A percentile compares a stretch with the other conserved stretches of the same genome.
Conservation (phyloP, 2,329 filamentous ascomycete species). For the Elsinoe necatrix region DNA sequence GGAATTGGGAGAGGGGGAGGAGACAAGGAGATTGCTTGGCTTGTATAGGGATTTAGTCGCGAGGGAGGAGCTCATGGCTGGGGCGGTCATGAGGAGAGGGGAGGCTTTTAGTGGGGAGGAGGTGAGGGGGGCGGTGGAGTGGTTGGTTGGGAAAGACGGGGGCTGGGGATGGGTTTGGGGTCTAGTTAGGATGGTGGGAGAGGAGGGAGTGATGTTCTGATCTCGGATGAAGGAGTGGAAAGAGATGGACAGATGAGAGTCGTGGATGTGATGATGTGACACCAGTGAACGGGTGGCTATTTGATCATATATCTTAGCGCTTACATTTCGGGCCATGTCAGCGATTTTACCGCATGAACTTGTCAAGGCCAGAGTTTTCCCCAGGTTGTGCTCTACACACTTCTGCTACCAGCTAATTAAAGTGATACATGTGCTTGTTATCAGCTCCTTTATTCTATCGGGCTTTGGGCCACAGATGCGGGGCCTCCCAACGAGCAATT, state of each 20-base stretch:
- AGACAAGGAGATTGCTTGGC: neutral
- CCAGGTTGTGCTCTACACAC: no score
- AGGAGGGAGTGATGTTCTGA: constrained; percentile 43
- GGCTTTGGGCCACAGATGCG: neutral
- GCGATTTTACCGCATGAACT: neutral
- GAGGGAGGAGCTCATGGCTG: constrained; percentile 19
- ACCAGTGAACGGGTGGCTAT: neutral
- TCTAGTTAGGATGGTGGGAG: constrained; percentile 71
- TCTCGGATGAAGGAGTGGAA: neutral
- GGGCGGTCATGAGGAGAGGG: constrained; percentile 46
- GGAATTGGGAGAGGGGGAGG: neutral
- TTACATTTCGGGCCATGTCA: neutral
- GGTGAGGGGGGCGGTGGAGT: constrained; percentile 67
- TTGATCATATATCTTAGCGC: neutral
- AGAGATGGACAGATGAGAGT: neutral
- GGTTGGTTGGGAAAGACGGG: constrained; percentile 63
- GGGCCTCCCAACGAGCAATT: neutral
- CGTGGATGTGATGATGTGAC: neutral
- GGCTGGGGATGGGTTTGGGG: constrained; percentile 75
- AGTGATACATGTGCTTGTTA: no score
- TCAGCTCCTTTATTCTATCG: neutral
- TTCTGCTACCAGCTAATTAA: no score
- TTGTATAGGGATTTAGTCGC: constrained; percentile 12
- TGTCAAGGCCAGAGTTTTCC: no score
- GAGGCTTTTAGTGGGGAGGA: constrained; percentile 62